Percentiles rank a stretch among this genome's conserved stretches.
These are phyloP conservation scores for Mycena citricolor DNA, from an alignment of 1,284 basidiomycete genomes.

Conservation along the genomic window DNA sequence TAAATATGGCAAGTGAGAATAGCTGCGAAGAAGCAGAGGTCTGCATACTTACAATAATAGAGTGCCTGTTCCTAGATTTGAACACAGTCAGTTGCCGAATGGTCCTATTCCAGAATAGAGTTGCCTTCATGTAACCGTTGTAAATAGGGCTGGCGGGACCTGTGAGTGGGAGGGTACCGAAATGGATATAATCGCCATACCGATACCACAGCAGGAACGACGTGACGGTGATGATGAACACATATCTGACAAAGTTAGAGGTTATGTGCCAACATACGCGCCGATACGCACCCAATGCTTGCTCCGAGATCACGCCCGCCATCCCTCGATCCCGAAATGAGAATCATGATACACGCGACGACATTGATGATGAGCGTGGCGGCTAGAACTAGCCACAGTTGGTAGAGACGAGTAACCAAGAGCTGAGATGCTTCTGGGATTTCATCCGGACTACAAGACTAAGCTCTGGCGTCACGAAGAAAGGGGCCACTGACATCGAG, in stretches of 20 bases:
- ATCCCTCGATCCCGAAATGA: conserved; percentile 73
- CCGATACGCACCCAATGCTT: conserved; percentile 67
- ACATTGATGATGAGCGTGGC: conserved; percentile 86
- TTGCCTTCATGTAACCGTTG: conserved; percentile 94
- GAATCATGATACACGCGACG: conserved; percentile 85
- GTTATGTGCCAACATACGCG: conserved; percentile 23
- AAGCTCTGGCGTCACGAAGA: no score
- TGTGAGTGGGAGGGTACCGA: conserved; percentile 19
- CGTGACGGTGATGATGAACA: conserved; percentile 76
- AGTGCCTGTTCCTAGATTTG: conserved; percentile 72
- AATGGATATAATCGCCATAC: conserved; percentile 36
- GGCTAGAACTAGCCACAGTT: conserved; percentile 83
- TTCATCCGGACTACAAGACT: no score
- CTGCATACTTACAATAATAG: conserved; percentile 67
- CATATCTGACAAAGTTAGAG: conserved; percentile 58
- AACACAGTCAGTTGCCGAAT: conserved; percentile 20
- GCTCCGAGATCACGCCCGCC: conserved; percentile 81
- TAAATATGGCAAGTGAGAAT: conserved; percentile 39
- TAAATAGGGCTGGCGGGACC: conserved; percentile 76
- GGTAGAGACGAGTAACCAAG: conserved; percentile 83
- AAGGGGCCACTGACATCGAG: conserved; percentile 79
- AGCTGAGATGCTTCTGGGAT: conserved; percentile 82
- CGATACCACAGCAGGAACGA: conserved; percentile 94
- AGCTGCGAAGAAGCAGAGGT: conserved; percentile 27
- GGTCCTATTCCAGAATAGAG: conserved; percentile 26